Percentiles rank a stretch among this genome's conserved stretches.
Evolutionary conservation across 108 stramenopile species (phyloP).

Genomic region (Discostella pseudostelligera): DNA sequence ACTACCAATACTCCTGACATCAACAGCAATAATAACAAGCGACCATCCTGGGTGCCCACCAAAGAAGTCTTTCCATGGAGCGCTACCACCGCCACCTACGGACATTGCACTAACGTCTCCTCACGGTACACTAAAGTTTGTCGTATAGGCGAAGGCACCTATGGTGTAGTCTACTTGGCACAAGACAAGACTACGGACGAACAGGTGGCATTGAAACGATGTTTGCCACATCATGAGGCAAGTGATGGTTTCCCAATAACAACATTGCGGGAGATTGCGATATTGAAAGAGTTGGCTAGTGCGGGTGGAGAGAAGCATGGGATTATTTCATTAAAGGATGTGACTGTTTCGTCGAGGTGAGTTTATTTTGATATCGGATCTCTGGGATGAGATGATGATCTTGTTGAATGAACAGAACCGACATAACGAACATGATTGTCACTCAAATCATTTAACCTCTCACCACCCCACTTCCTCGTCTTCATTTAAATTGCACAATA

Average conservation of each 20-base stretch:
- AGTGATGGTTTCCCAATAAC: conserved; percentile 85
- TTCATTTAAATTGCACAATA: background rate
- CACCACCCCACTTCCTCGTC: background rate
- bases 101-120: conserved; percentile 65
- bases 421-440: too few species aligned
- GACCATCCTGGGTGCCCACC: conserved; percentile 5
- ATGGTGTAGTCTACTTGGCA: conserved; percentile 97
- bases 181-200: conserved; percentile 54
- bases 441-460: too few species aligned
- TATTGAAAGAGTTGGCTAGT: conserved; percentile 47
- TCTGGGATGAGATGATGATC: too few species aligned
- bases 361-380: too few species aligned
- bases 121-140: conserved; percentile 88
- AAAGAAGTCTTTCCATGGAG: conserved; percentile 5
- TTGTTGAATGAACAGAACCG: too few species aligned
- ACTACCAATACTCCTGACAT: background rate
- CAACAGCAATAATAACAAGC: background rate
- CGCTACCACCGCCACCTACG: conserved; percentile 24
- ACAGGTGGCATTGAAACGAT: conserved; percentile 77
- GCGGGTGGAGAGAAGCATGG: conserved; percentile 53
- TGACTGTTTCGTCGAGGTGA: conserved; percentile 64
- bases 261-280: conserved; percentile 74
- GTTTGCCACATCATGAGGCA: conserved; percentile 79
- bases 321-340: conserved; percentile 58
- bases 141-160: conserved; percentile 96